Base-by-base conservation (phyloP, 2,329 filamentous ascomycete genomes). In the Colletotrichum incanum region DNA sequence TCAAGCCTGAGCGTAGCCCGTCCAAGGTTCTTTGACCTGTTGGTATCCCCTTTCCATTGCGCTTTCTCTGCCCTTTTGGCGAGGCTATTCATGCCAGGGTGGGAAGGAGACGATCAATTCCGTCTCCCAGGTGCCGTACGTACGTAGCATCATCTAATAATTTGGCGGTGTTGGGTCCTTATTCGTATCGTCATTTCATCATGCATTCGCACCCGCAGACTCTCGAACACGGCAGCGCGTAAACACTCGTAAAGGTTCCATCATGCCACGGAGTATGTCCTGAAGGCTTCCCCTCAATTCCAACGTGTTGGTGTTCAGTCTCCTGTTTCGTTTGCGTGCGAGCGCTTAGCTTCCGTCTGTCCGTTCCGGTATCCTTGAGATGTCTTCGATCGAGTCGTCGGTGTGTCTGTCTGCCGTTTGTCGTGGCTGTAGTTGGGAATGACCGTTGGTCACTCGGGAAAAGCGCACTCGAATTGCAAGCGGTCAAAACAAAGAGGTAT, bases 101-200 rank as follows among this genome's bases (percentile, higher is more conserved):
- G n/a, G n/a, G n/a, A 23, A 7, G 6, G n/a, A 14, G 12, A 12
- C 20, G n/a, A 6, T 14, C 1, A 1, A 1, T 26, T 9, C 1
- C 7, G 34, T 37, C 7, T 11, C 34, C 34, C 6, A 11, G n/a
- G 26, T 5, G 8, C 34, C 31, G 16, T 3, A 4, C 6, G n/a
- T 41, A 14, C 55, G 23, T 11, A 1, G n/a, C 34, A 26, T 28
- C 14, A 39, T 39, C n/a, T 39, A 11, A 39, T 39, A 23, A 23
- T 9, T 6, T 12, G 6, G 54, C n/a, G 12, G 6, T 23, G 12
- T 39, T 20, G 11, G 3, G 12, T 26, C 34, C 12, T 39, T 39
- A 1, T 18, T 39, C 34, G 14, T 28, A 12, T 3, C 23, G 23
- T 41, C 34, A 34, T 41, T 26, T 58, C 34, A 6, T 58, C 7